Conservation (phyloP, 2,329 filamentous ascomycete species). For the Gnomoniopsis sp. region DNA sequence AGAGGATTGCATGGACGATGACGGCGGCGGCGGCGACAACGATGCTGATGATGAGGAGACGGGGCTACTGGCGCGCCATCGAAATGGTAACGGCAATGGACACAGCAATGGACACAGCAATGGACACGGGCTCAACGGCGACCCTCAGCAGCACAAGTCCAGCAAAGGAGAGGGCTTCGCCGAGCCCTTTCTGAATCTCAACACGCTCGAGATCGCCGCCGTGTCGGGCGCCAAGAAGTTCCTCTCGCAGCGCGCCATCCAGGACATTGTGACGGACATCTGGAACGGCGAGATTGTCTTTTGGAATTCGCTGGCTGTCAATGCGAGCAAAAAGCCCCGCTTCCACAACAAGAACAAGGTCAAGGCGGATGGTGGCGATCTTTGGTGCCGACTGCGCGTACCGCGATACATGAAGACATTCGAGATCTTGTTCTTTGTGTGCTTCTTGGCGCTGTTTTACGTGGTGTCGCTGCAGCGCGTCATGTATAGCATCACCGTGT, state of each 20-base stretch:
- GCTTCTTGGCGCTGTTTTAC: conserved; percentile 38
- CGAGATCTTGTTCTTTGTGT: conserved; percentile 67
- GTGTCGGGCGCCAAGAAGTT: conserved; percentile 71
- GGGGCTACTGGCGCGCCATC: neutral
- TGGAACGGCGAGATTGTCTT: conserved; percentile 74
- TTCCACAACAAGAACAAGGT: conserved; percentile 56
- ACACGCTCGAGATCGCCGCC: conserved; percentile 58
- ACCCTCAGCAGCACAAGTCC: neutral
- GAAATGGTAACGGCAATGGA: neutral
- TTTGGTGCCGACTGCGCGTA: conserved; percentile 67
- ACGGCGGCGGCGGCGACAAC: neutral
- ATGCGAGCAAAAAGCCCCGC: conserved; percentile 63
- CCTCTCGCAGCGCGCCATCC: conserved; percentile 66
- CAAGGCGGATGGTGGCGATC: conserved; percentile 41
- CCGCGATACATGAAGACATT: conserved; percentile 71
- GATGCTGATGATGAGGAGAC: conserved; percentile 5
- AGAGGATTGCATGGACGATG: neutral
- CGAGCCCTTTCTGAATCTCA: conserved; percentile 12
- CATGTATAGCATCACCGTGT: neutral
- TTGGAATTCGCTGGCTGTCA: conserved; percentile 63
- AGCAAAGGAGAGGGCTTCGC: conserved; percentile 8
- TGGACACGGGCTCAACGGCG: neutral
- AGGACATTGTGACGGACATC: conserved; percentile 67
- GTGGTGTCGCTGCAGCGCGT: conserved; percentile 6
- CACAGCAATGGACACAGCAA: neutral